Base-by-base conservation (phyloP, 1,139 yeast genomes). In the Geotrichum candidum region DNA sequence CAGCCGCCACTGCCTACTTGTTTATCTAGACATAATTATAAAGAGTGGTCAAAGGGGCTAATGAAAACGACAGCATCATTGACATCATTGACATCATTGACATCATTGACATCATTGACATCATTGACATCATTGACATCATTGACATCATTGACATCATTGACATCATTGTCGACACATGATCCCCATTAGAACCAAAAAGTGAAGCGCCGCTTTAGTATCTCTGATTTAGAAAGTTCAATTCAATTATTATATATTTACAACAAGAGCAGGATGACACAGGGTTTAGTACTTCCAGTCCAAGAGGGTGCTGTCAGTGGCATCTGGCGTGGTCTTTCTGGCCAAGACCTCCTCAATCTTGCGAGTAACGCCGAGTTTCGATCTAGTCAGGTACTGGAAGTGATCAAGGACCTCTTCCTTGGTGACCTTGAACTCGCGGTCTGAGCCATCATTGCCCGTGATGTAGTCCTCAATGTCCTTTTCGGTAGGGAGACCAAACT, bases 401-500 rank as follows among this genome's bases (percentile, higher is more conserved):
- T 85, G 85, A 66, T 81, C 81, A 64, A 84, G 65, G 7, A 87
- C 86, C 69, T 89, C 96, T 55, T 76, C 72, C 59, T 83, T 84
- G 11, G 94, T 85, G 33, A 88, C 88, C 73, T 87, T 84, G 60
- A 66, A 94, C 78, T 55, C 58, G 38, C 58, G 58, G 10, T 48
- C 58, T 6, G 58, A 55, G 79, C 83, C 85, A 69, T 84, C 89
- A 65, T 79, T 80, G 31, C 92, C 92, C 56, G 84, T 83, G 59
- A 88, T 82, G 73, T 80, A 88, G 61, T 77, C 76, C 68, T 82
- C 80, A 63, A 84, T 80, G 64, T 84, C 87, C 58, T 71, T 67
- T 74, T 86, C 88, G n/a, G 83, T 78, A 59, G 98, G 98, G 67
- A 94, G 80, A 48, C 96, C 96, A 81, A 84, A 88, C 70, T 83